Conservation (phyloP, 116 monocot genomes). For the Trichopus zeylanicus region DNA sequence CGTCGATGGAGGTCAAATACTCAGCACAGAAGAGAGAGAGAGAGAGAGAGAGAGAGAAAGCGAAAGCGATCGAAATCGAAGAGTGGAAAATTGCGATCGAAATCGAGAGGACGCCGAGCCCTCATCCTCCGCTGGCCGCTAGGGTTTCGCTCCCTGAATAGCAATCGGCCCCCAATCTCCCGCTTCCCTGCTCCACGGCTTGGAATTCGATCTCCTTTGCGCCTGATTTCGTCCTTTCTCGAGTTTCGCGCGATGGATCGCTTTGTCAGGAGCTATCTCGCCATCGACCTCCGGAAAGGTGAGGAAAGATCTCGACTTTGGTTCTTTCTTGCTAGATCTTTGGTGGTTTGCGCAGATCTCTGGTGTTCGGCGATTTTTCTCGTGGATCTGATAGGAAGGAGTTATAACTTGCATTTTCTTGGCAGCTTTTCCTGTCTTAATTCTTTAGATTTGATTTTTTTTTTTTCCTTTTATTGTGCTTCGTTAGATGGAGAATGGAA, state of each 20-base stretch:
- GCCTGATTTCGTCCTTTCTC: not conserved
- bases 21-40: conserved; percentile 7
- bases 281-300: conserved; percentile 27
- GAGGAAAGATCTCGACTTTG: not conserved
- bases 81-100: not conserved
- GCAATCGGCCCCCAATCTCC: not conserved
- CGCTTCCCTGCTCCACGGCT: not conserved
- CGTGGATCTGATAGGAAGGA: too few relatives aligned
- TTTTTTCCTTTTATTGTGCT: too few relatives aligned
- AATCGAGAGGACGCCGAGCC: not conserved
- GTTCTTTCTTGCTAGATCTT: not conserved
- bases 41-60: conserved; percentile 10
- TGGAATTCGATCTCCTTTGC: not conserved
- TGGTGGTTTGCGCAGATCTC: not conserved
- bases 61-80: not conserved
- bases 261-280: conserved; percentile 3
- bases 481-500: too few relatives aligned
- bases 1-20: too few relatives aligned
- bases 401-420: too few relatives aligned
- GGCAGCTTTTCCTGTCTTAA: too few relatives aligned
- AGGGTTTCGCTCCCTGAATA: not conserved
- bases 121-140: not conserved
- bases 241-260: conserved; percentile 9
- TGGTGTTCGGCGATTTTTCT: not conserved
- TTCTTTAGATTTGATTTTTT: too few relatives aligned